Percentiles rank a stretch among this genome's conserved stretches.
Evolutionary conservation across 2,329 filamentous ascomycete species (phyloP).

Genomic region (Paraphoma chrysanthemicola): DNA sequence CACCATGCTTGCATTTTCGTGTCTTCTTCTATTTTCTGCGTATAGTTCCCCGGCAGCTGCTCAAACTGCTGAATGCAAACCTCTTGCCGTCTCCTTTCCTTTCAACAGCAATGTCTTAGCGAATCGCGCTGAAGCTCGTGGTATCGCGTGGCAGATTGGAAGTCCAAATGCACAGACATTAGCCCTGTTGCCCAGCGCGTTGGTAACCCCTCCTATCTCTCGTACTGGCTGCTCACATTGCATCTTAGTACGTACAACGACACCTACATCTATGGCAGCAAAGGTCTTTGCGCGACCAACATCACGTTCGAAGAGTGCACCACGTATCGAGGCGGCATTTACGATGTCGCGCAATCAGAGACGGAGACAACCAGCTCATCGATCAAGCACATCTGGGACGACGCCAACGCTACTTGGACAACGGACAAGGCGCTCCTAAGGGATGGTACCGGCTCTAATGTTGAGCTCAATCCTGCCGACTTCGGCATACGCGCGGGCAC

Average conservation of each 20-base stretch:
- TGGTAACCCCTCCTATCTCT: neutral
- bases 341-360: neutral
- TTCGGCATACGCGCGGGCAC: slow-evolving; percentile 1
- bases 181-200: slow-evolving; percentile 1
- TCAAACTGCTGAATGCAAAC: neutral
- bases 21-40: neutral
- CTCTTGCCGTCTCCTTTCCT: slow-evolving; percentile 3
- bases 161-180: slow-evolving; percentile 1
- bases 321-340: slow-evolving; percentile 1
- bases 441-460: neutral
- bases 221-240: neutral
- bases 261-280: neutral
- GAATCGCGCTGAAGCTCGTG: slow-evolving; percentile 1
- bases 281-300: neutral
- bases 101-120: slow-evolving; percentile 2
- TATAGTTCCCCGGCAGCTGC: neutral
- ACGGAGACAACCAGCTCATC: neutral
- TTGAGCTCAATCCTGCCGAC: neutral
- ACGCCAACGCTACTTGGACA: slow-evolving; percentile 1
- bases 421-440: neutral
- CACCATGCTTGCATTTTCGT: neutral
- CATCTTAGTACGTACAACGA: neutral
- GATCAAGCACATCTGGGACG: neutral
- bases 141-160: slow-evolving; percentile 2
- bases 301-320: neutral